Evolutionary conservation across 1,284 basidiomycete species (phyloP), one percentile per base, ranked within the genome.

Genomic region (Heterobasidion annosum): DNA sequence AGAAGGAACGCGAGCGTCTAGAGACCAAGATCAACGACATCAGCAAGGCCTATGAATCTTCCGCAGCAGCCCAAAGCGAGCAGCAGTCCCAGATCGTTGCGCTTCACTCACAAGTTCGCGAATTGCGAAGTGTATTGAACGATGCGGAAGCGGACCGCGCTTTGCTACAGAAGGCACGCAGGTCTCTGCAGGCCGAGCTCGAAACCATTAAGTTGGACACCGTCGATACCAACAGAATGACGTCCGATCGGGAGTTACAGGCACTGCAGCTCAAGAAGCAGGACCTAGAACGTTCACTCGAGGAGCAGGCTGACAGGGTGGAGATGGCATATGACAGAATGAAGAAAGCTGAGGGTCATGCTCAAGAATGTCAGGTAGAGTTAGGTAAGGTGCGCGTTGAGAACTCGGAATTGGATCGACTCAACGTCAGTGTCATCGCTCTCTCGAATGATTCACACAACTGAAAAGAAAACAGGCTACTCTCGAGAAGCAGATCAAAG

Each of bases 61-160:
- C 90, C 1, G 78, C 79, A 1, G 76, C 78, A 33, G 83, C 80
- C 0, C 88, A 92, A 62, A 72, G 83, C 0, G 88, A 92, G 59
- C 85, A 91, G 60, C 91, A 93, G 64, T 74, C 83, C 0, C 91
- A 93, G 59, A 92, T 93, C 55, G 84, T 91, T 13, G 76, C 82
- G 2, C 74, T 93, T 7, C 86, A 93, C 61, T 88, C 88, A 2
- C 89, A 93, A 76, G 86, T 91, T 51, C 82, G 88, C 48, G 90
- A 94, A 63, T 75, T 94, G 13, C 83, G 90, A 12, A 73, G 78
- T 19, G 84, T 90, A 12, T 71, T 93, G 56, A 90, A 93, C 63
- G 89, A 93, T 58, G 86, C 85, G 2, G 91, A 94, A 65, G 81
- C 88, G 2, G 91, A 93, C 61, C 77, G 89, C 2, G 75, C 82